A percentile compares a stretch with the other conserved stretches of the same genome.
Conservation (phyloP, 345 rosid species). For the Populus deltoides region DNA sequence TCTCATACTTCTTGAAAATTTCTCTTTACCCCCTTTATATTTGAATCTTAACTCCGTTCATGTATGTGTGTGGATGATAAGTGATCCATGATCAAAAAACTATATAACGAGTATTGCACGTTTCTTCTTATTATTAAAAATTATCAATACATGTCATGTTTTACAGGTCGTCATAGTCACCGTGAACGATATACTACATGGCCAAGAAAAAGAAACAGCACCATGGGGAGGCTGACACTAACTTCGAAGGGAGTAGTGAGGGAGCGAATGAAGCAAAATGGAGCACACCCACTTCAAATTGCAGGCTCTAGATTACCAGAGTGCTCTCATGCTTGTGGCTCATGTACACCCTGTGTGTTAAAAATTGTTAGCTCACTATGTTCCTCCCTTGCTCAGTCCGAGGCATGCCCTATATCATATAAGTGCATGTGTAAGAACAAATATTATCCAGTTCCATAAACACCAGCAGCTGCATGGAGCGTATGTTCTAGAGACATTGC, state of each 20-base stretch:
- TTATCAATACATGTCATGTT: neutral
- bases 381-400: conserved; percentile 2
- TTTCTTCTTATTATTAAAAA: too few relatives aligned
- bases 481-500: too few relatives aligned
- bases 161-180: neutral
- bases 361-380: conserved; percentile 8
- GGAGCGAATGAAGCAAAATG: neutral
- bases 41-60: too few relatives aligned
- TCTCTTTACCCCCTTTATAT: too few relatives aligned
- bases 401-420: conserved; percentile 20
- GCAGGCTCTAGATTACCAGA: conserved; percentile 27
- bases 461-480: neutral
- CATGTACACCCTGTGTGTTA: conserved; percentile 21
- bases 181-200: neutral
- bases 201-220: neutral
- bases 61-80: too few relatives aligned
- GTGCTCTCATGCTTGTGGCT: conserved; percentile 23
- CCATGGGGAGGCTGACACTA: neutral
- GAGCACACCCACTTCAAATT: neutral
- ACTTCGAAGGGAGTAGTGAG: neutral
- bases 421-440: conserved; percentile 18
- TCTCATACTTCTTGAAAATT: too few relatives aligned
- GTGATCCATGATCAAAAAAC: too few relatives aligned
- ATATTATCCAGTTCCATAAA: conserved; percentile 19
- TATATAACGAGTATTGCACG: too few relatives aligned